A percentile compares a stretch with the other conserved stretches of the same genome.
These are phyloP conservation scores for Amanita inopinata DNA, from an alignment of 768 basidiomycete species.

Conservation along the genomic window DNA sequence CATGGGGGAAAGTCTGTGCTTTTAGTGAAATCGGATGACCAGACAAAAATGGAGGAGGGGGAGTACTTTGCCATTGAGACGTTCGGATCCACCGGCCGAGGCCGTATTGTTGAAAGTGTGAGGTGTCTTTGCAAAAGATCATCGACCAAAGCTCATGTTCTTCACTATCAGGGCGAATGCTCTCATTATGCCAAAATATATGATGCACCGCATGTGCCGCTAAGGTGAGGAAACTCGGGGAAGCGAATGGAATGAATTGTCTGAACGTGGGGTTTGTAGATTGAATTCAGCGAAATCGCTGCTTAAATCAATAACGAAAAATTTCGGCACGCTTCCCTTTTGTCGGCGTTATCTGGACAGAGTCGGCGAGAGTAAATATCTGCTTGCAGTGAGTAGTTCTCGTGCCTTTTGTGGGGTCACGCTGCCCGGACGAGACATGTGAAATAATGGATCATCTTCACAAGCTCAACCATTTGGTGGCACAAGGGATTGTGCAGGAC, in stretches of 20 bases:
- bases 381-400: constrained; percentile 65
- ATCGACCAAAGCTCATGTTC: background rate
- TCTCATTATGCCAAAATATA: constrained; percentile 82
- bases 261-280: constrained; percentile 25
- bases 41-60: constrained; percentile 98
- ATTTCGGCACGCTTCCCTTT: constrained; percentile 93
- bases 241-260: constrained; percentile 6
- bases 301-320: constrained; percentile 78
- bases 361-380: constrained; percentile 84
- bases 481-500: constrained; percentile 79
- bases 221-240: constrained; percentile 42
- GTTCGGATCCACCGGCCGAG: constrained; percentile 94
- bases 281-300: constrained; percentile 79
- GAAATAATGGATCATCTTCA: background rate
- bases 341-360: constrained; percentile 94
- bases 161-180: constrained; percentile 68
- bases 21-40: constrained; percentile 82
- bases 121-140: constrained; percentile 12
- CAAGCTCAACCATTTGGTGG: constrained; percentile 84
- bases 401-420: background rate
- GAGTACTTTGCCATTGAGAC: constrained; percentile 99
- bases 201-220: constrained; percentile 61
- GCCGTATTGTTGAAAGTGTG: constrained; percentile 77
- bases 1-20: constrained; percentile 92
- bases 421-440: too few relatives aligned